Evolutionary conservation across 169 alveolate genomes (phyloP).

Genomic region (Plasmodium gonderi): DNA sequence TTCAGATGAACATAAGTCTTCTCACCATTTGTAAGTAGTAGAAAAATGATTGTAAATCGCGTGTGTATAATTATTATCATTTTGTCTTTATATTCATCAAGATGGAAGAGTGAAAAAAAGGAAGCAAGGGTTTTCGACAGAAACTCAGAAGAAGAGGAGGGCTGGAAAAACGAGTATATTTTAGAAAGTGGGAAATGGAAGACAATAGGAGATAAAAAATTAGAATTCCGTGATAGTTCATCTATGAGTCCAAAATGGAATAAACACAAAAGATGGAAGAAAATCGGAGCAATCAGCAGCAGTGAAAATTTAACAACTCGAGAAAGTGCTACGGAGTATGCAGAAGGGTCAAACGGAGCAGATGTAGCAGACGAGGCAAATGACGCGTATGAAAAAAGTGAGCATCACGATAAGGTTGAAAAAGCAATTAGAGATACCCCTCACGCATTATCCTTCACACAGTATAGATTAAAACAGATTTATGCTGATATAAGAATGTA

Average conservation of each 20-base stretch:
- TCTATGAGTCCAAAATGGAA: not conserved
- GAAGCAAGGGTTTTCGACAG: not conserved
- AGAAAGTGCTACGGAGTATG: too few species aligned
- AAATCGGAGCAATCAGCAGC: too few species aligned
- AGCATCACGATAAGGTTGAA: not conserved
- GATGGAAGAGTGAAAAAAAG: not conserved
- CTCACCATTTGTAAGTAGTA: not conserved
- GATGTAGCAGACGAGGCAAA: too few species aligned
- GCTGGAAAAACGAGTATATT: not conserved
- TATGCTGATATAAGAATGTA: not conserved
- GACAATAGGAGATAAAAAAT: not conserved
- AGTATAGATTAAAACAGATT: not conserved
- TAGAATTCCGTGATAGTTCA: not conserved
- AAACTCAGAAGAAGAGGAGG: not conserved
- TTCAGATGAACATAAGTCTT: not conserved
- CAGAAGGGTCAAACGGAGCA: too few species aligned
- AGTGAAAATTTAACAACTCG: too few species aligned
- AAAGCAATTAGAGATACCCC: not conserved
- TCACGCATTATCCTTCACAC: not conserved
- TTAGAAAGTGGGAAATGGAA: not conserved
- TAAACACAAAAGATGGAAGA: not conserved
- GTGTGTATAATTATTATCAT: not conserved
- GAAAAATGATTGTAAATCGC: conserved; percentile 4
- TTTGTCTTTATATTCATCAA: not conserved
- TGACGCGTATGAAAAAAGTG: too few species aligned